phyloP scores from a whole-genome alignment of 495 filamentous ascomycete genomes.

The Durotheca rogersii region DNA sequence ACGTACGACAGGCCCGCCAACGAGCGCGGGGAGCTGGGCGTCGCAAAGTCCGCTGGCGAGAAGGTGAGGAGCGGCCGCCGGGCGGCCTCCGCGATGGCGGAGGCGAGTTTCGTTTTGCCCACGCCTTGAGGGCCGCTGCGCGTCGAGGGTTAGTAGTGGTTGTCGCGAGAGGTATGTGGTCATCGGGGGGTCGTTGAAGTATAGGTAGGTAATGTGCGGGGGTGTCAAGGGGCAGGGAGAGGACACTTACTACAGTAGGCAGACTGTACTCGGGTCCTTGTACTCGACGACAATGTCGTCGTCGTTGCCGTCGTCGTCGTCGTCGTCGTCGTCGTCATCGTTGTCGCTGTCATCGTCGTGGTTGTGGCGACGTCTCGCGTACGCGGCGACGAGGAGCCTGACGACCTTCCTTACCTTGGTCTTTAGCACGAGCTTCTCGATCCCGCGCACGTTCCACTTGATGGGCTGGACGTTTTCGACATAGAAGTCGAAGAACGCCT shows the following conservation, averaged over 20 bases:
- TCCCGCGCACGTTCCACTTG: constrained; percentile 40
- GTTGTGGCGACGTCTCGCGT: constrained; percentile 33
- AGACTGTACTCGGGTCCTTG: constrained; percentile 41
- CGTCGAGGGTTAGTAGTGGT: background rate
- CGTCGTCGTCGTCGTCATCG: constrained; percentile 43
- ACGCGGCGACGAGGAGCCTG: constrained; percentile 48
- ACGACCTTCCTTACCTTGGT: constrained; percentile 53
- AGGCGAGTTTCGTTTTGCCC: constrained; percentile 44
- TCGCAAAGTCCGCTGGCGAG: constrained; percentile 56
- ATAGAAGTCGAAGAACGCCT: constrained; percentile 39
- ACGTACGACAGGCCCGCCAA: too few relatives aligned
- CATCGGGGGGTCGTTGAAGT: background rate
- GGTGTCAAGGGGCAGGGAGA: background rate
- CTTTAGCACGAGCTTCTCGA: constrained; percentile 58
- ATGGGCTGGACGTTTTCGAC: constrained; percentile 34
- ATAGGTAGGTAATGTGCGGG: background rate
- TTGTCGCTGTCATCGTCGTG: too few relatives aligned
- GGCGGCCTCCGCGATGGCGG: constrained; percentile 53
- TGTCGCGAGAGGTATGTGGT: background rate
- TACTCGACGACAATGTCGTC: constrained; percentile 43
- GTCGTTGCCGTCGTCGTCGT: too few relatives aligned
- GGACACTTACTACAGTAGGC: constrained; percentile 40
- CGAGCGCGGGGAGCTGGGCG: too few relatives aligned
- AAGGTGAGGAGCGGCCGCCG: constrained; percentile 56
- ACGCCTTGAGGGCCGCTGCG: constrained; percentile 38